Evolutionary conservation across 225 moss, liverwort and hornwort species (phyloP).

Genomic region (Straminergon stramineum): DNA sequence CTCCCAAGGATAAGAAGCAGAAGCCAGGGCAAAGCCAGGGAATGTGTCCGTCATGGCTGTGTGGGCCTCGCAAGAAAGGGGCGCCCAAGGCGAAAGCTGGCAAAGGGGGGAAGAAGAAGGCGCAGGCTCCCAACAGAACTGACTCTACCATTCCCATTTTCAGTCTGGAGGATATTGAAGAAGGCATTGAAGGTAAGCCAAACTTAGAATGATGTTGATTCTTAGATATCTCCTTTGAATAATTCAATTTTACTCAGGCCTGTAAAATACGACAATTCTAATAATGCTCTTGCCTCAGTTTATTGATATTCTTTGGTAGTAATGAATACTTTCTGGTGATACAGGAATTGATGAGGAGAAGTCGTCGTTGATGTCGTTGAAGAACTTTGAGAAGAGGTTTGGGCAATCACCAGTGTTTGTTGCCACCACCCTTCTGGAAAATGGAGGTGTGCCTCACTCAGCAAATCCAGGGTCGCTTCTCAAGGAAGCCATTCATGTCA

Average conservation of each 20-base stretch:
- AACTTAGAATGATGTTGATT: neutral
- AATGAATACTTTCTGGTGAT: neutral
- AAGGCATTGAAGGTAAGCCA: slow-evolving; percentile 55
- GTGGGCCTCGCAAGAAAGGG: slow-evolving; percentile 55
- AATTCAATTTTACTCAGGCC: neutral
- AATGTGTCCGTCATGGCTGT: slow-evolving; percentile 40
- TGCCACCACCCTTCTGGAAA: slow-evolving; percentile 48
- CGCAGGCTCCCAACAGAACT: slow-evolving; percentile 23
- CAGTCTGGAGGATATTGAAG: slow-evolving; percentile 68
- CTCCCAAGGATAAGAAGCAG: slow-evolving; percentile 37
- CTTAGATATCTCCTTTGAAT: neutral
- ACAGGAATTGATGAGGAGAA: slow-evolving; percentile 72
- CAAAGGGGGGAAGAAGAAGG: slow-evolving; percentile 33
- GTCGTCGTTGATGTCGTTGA: slow-evolving; percentile 53
- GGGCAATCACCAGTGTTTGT: slow-evolving; percentile 81
- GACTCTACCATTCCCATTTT: slow-evolving; percentile 55
- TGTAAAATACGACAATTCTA: neutral
- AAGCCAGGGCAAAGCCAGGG: slow-evolving; percentile 16
- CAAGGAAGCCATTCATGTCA: slow-evolving; percentile 90
- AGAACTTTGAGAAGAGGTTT: slow-evolving; percentile 70
- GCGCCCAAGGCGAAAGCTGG: slow-evolving; percentile 12
- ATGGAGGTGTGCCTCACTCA: slow-evolving; percentile 63
- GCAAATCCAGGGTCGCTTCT: slow-evolving; percentile 55
- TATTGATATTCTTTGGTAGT: neutral
- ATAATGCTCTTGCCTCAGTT: neutral